These are phyloP conservation scores for California macrophylla DNA, from an alignment of 441 rosid genomes.

Conservation along the genomic window DNA sequence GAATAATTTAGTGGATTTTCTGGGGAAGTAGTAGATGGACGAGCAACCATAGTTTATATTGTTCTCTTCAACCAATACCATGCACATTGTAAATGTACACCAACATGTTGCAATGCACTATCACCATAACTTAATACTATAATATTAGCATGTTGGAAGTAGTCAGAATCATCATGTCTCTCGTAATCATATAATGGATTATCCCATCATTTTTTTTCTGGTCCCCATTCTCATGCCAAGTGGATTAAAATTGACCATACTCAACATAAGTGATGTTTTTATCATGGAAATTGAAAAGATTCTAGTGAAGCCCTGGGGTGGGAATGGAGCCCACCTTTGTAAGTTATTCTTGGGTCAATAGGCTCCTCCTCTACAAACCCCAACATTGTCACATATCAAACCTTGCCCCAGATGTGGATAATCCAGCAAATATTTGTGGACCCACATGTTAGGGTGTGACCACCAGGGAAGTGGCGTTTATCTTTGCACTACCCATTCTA, in stretches of 20 bases:
- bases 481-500: neutral
- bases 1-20: neutral
- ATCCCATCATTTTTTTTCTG: neutral
- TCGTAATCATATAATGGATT: neutral
- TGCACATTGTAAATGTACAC: neutral
- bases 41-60: neutral
- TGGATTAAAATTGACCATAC: neutral
- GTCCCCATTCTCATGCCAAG: neutral
- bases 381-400: neutral
- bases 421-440: neutral
- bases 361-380: neutral
- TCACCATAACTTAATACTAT: neutral
- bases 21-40: neutral
- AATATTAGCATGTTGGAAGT: neutral
- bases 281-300: neutral
- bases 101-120: neutral
- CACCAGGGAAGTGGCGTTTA: neutral
- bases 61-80: neutral
- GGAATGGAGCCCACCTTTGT: neutral
- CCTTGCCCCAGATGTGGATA: neutral
- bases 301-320: neutral
- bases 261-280: neutral
- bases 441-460: neutral
- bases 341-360: neutral
- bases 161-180: neutral